These are phyloP conservation scores for Nissolia schottii DNA, from an alignment of 306 rosid species.

Conservation along the genomic window DNA sequence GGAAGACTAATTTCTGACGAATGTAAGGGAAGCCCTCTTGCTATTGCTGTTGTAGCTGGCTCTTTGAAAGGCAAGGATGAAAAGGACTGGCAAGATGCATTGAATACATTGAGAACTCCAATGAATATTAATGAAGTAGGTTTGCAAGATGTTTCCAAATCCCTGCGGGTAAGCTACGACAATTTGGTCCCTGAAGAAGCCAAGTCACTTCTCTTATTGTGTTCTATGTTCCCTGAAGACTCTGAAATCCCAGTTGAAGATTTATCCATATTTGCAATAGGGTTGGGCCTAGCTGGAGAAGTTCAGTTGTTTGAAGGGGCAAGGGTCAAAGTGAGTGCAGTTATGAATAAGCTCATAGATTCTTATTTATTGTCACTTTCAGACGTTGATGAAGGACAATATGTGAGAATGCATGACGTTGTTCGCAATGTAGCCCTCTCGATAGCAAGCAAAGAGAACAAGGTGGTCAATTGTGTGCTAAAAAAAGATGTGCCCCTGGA, in stretches of 20 bases:
- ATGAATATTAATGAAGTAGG: background rate
- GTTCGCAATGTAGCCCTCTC: background rate
- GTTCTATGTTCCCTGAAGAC: slow-evolving; percentile 17
- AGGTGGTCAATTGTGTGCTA: background rate
- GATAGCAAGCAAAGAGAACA: background rate
- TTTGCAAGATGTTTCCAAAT: background rate
- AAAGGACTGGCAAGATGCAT: background rate
- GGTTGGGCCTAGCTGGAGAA: background rate
- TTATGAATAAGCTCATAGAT: background rate
- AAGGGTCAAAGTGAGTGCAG: background rate
- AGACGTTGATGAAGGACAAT: background rate
- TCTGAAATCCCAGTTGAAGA: background rate
- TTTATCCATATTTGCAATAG: background rate
- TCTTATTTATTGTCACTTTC: background rate
- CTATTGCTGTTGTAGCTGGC: background rate
- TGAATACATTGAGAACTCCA: background rate
- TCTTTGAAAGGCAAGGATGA: background rate
- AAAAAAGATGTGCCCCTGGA: background rate
- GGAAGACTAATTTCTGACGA: background rate
- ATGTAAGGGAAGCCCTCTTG: slow-evolving; percentile 12
- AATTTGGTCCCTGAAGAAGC: background rate
- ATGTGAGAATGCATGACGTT: slow-evolving; percentile 7
- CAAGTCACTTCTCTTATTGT: background rate
- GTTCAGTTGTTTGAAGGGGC: background rate
- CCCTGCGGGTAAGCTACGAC: background rate